These are phyloP conservation scores for Trametes cubensis DNA, from an alignment of 768 basidiomycete species.

Conservation along the genomic window DNA sequence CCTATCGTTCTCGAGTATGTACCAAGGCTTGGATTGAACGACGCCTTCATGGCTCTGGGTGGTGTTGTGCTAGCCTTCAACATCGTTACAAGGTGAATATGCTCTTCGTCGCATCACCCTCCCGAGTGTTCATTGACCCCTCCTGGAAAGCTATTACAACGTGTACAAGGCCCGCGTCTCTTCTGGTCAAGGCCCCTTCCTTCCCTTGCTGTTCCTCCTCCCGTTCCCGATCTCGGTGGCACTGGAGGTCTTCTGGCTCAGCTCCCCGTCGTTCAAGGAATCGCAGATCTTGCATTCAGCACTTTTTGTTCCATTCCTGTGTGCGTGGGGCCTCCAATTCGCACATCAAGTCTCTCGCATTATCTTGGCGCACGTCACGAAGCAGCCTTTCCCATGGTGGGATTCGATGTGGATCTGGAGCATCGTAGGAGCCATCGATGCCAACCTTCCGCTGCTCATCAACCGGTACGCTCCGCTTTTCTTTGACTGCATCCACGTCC, in stretches of 20 bases:
- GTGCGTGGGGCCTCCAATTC: conserved; percentile 91
- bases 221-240: conserved; percentile 74
- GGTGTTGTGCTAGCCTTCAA: conserved; percentile 75
- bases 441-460: conserved; percentile 70
- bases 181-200: conserved; percentile 43
- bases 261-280: conserved; percentile 59
- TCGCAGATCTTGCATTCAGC: conserved; percentile 76
- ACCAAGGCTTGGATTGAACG: conserved; percentile 79
- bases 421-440: conserved; percentile 76
- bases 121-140: background rate
- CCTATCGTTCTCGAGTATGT: conserved; percentile 48
- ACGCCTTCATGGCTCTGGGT: conserved; percentile 84
- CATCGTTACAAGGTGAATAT: conserved; percentile 63
- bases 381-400: conserved; percentile 80
- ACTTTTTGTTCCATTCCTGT: conserved; percentile 84
- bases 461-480: conserved; percentile 53
- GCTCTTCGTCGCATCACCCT: background rate
- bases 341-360: conserved; percentile 89
- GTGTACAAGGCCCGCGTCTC: conserved; percentile 64
- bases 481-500: conserved; percentile 1
- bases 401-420: conserved; percentile 88
- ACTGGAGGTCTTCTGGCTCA: conserved; percentile 84
- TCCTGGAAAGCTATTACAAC: conserved; percentile 69
- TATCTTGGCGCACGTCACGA: conserved; percentile 92
- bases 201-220: conserved; percentile 73